Conservation (phyloP, 1,139 yeast species). For the Candida pseudocylindracea region DNA sequence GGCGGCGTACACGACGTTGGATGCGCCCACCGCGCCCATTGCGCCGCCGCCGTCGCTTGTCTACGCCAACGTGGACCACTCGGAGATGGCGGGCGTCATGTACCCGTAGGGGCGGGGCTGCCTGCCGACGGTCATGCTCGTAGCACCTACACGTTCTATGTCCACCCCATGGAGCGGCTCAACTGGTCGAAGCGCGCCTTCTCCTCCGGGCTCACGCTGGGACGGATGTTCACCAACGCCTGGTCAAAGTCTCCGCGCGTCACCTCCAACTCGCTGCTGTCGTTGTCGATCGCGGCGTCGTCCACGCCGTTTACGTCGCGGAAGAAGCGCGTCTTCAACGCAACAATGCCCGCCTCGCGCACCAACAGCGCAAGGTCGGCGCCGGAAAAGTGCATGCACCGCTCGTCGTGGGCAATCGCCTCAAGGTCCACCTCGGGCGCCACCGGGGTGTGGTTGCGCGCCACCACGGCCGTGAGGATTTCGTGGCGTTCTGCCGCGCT, state of each 20-base stretch:
- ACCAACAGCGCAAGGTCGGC: constrained; percentile 87
- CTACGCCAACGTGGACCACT: too few species aligned
- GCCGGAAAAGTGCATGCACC: constrained; percentile 82
- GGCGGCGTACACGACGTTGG: too few species aligned
- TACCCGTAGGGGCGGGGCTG: too few species aligned
- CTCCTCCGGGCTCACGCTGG: constrained; percentile 81
- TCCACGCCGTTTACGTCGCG: constrained; percentile 25
- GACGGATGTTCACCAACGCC: constrained; percentile 60
- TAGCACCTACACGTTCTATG: too few species aligned
- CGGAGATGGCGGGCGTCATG: too few species aligned
- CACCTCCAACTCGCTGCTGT: constrained; percentile 23
- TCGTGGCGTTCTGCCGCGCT: constrained; percentile 56
- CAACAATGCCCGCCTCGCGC: constrained; percentile 80
- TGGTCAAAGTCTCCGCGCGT: constrained; percentile 39
- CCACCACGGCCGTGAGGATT: constrained; percentile 56
- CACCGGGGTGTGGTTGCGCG: constrained; percentile 56
- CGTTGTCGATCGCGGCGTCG: constrained; percentile 16
- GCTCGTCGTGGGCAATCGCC: constrained; percentile 44
- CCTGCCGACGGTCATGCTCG: too few species aligned
- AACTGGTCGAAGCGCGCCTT: constrained; percentile 51
- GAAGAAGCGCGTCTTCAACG: constrained; percentile 54
- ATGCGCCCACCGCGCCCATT: too few species aligned
- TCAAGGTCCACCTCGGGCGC: constrained; percentile 36
- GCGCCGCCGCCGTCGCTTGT: too few species aligned
- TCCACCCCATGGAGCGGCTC: constrained; percentile 39